Evolutionary conservation across 2,329 filamentous ascomycete genomes (phyloP), one percentile per base, ranked within the genome.

Genomic region (Xylariaceae sp.): DNA sequence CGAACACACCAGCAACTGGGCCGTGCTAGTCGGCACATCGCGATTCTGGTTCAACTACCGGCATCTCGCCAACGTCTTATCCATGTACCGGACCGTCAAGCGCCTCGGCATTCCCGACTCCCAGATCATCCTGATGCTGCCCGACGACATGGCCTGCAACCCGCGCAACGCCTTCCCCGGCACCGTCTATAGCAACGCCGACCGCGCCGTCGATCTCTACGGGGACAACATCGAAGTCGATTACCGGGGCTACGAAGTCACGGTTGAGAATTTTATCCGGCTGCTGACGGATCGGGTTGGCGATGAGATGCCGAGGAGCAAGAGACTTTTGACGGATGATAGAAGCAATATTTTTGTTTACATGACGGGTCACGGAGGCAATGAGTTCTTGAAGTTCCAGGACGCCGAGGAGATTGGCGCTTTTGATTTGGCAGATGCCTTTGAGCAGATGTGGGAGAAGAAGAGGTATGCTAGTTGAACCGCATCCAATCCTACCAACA

Each of bases 41-140:
- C 87, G 93, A 43, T 98, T 98, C 77, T 98, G 93, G 93, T 98
- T 98, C 82, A 98, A 98, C 73, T 98, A 98, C 70, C 87, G 93
- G 47, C 93, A 98, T 68, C 85, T 98, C 42, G 91, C 93, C 67
- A 98, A 98, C 71, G 93, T 95, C 16, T 82, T 98, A 50, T 96
- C 92, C 48, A 83, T 98, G 53, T 98, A 98, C 71, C 88, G 93
- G 47, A 98, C 93, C 46, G 93, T 98, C 53, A 98, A 98, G 73
- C 88, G 93, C 11, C 83, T 98, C 29, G 93, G 93, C 38, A 98
- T 98, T 49, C 93, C 93, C 27, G 93, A 98, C 69, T 95, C 89
- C 41, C 93, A 98, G 67, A 98, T 98, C 70, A 97, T 98, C 65
- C 86, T 98, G 56, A 97, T 98, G 91, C 82, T 98, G n/a, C 93